These are phyloP conservation scores for Ophiocordyceps australis DNA, from an alignment of 2,329 filamentous ascomycete genomes.

Conservation along the genomic window DNA sequence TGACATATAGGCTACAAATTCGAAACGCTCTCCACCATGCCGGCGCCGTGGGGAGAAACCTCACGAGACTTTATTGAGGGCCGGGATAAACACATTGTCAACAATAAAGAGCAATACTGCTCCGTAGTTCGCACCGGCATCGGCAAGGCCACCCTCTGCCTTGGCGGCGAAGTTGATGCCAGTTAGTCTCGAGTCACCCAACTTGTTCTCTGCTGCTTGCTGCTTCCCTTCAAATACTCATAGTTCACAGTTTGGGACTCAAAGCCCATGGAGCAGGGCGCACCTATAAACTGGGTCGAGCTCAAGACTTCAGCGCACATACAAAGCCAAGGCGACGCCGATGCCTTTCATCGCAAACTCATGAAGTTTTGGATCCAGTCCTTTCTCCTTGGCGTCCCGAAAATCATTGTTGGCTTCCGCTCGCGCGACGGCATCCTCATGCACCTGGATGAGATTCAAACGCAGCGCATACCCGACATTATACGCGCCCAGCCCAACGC, in stretches of 20 bases:
- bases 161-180: conserved; percentile 89
- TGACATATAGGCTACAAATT: conserved; percentile 71
- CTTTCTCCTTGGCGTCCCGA: conserved; percentile 82
- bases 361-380: conserved; percentile 96
- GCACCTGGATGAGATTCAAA: conserved; percentile 62
- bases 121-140: conserved; percentile 83
- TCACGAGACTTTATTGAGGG: conserved; percentile 62
- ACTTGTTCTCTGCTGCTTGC: conserved; percentile 1
- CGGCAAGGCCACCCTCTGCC: conserved; percentile 52
- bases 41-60: conserved; percentile 54
- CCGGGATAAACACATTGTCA: conserved; percentile 54
- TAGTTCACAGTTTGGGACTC: conserved; percentile 53
- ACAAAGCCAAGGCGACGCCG: conserved; percentile 44
- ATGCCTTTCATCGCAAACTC: conserved; percentile 75
- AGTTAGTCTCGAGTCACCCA: conserved; percentile 30
- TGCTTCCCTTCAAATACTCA: not conserved
- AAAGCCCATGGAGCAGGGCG: conserved; percentile 47
- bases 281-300: conserved; percentile 82
- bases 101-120: conserved; percentile 89
- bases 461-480: conserved; percentile 56
- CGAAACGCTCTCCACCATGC: conserved; percentile 66
- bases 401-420: conserved; percentile 80
- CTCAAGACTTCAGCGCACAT: conserved; percentile 78
- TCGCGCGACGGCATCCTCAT: conserved; percentile 52
- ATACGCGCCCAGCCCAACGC: conserved; percentile 47